Conservation (phyloP, 1,284 basidiomycete species). For the Thelephora terrestris region DNA sequence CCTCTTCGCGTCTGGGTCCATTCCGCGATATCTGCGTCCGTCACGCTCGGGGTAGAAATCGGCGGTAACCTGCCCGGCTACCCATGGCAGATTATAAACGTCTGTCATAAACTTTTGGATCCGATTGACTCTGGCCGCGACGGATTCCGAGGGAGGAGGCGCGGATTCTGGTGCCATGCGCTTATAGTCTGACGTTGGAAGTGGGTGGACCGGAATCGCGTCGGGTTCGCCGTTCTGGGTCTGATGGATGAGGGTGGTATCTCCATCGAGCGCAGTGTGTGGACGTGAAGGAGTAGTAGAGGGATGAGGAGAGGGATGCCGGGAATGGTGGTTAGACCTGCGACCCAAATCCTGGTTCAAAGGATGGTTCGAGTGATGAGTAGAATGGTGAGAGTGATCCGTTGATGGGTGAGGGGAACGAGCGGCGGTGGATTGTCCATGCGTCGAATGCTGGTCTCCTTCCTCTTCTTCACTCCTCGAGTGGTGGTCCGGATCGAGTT, state of each 20-base stretch:
- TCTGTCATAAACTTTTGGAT: not conserved
- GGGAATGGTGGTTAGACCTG: too few species aligned
- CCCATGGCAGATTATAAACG: not conserved
- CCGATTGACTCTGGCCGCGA: not conserved
- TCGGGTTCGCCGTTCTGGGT: not conserved
- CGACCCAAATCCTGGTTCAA: too few species aligned
- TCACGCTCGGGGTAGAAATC: not conserved
- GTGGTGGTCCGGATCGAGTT: too few species aligned
- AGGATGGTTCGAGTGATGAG: too few species aligned
- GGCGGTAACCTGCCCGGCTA: not conserved
- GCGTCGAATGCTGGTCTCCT: too few species aligned
- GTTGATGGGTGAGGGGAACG: too few species aligned
- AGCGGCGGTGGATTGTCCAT: too few species aligned
- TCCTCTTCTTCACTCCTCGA: too few species aligned
- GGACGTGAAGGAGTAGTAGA: too few species aligned
- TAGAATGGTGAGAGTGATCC: too few species aligned
- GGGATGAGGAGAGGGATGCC: too few species aligned
- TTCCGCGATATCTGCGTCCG: not conserved
- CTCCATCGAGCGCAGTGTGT: not conserved
- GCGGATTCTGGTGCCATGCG: not conserved
- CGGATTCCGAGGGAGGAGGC: not conserved
- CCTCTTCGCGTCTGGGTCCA: not conserved
- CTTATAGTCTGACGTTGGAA: not conserved
- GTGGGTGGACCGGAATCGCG: not conserved
- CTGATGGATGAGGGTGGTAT: not conserved